phyloP scores from a whole-genome alignment of 495 filamentous ascomycete species.

The Viridothelium virens region DNA sequence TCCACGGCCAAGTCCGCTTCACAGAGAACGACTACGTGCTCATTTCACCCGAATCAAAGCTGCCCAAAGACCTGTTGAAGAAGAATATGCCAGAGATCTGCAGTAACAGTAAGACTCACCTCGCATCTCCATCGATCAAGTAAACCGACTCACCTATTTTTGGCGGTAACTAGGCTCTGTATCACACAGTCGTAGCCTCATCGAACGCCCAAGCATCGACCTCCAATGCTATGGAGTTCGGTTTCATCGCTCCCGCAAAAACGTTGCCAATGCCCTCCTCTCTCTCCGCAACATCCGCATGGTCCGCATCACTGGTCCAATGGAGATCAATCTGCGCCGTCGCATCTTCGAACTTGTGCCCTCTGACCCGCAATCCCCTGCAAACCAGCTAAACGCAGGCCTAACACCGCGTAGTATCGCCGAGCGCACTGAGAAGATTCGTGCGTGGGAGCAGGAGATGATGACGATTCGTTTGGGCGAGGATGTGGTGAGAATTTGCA shows the following conservation, averaged over 20 bases:
- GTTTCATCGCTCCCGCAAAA: slow-evolving; percentile 5
- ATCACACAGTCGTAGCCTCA: not conserved
- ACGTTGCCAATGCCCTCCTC: not conserved
- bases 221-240: not conserved
- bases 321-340: not conserved
- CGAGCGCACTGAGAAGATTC: not conserved
- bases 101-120: not conserved
- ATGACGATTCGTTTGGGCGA: slow-evolving; percentile 3
- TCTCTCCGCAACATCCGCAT: slow-evolving; percentile 1
- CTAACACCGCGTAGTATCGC: not conserved
- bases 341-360: not conserved
- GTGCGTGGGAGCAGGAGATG: not conserved
- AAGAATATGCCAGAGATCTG: slow-evolving; percentile 2
- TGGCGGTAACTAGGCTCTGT: not conserved
- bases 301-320: not conserved
- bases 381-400: not conserved
- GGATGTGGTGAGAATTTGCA: slow-evolving; percentile 3
- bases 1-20: not conserved
- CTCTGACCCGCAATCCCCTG: not conserved
- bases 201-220: slow-evolving; percentile 5
- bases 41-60: not conserved
- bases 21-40: slow-evolving; percentile 5
- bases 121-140: not conserved
- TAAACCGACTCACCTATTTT: too few relatives aligned
- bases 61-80: not conserved